Evolutionary conservation across 208 protist genomes (phyloP).

Genomic region (Trypanosoma theileri): DNA sequence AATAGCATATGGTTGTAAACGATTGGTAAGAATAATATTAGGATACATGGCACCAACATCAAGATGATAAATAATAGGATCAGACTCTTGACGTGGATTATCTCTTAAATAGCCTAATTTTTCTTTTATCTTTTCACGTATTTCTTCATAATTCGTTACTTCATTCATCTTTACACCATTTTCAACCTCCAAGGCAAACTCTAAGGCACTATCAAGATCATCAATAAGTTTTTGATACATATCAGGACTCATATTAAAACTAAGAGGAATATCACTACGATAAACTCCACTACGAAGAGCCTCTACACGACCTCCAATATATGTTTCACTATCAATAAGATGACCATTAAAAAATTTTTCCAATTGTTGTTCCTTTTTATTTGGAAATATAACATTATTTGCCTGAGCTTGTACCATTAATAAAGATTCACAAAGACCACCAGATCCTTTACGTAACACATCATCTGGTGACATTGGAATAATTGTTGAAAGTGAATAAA

Average conservation of each 20-base stretch:
- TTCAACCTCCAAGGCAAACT: constrained; percentile 93
- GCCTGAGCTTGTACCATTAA: constrained; percentile 98
- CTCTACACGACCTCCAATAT: constrained; percentile 98
- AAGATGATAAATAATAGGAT: constrained; percentile 99
- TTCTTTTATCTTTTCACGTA: constrained; percentile 58
- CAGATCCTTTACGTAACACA: constrained; percentile 98
- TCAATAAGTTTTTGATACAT: constrained; percentile 94
- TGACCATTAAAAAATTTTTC: constrained; percentile 97
- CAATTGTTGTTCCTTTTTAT: constrained; percentile 95
- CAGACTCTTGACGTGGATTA: constrained; percentile 68
- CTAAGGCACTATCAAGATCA: constrained; percentile 90
- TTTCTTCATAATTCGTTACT: constrained; percentile 94
- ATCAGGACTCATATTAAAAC: constrained; percentile 93
- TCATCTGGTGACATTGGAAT: constrained; percentile 99
- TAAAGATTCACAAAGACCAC: constrained; percentile 99
- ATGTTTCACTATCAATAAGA: constrained; percentile 99
- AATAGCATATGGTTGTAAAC: constrained; percentile 98
- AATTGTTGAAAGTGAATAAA: constrained; percentile 99
- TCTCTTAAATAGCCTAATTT: constrained; percentile 90
- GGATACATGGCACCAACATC: constrained; percentile 99
- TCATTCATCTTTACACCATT: constrained; percentile 83
- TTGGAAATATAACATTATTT: constrained; percentile 98
- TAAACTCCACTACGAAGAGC: constrained; percentile 96
- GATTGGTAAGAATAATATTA: constrained; percentile 99
- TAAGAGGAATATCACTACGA: constrained; percentile 94